These are phyloP conservation scores for Alliaria petiolata DNA, from an alignment of 345 rosid genomes.

Conservation along the genomic window DNA sequence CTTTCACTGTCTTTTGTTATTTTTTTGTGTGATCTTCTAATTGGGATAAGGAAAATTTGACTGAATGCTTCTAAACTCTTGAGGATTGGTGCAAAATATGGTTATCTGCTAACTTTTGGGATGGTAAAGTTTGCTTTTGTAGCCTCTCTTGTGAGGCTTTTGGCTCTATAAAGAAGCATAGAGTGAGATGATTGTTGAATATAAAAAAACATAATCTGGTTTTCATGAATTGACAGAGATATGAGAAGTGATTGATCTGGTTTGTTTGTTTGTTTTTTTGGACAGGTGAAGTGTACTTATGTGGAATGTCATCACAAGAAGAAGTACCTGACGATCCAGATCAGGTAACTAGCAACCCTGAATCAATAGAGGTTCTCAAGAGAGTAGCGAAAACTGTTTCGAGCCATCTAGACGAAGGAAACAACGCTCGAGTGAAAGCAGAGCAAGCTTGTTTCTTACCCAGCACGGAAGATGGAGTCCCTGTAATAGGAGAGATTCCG, in stretches of 20 bases:
- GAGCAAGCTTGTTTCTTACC: conserved; percentile 97
- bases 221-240: neutral
- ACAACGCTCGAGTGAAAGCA: conserved; percentile 56
- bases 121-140: neutral
- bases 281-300: conserved; percentile 82
- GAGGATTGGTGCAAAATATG: neutral
- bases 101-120: neutral
- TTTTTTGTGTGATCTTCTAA: too few relatives aligned
- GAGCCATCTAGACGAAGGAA: conserved; percentile 58
- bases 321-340: conserved; percentile 85
- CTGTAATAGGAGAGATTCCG: conserved; percentile 74
- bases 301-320: conserved; percentile 74
- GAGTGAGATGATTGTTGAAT: neutral
- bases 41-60: too few relatives aligned
- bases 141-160: neutral
- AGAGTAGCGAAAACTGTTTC: conserved; percentile 68
- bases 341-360: conserved; percentile 53
- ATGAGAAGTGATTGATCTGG: neutral
- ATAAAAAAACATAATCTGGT: too few relatives aligned
- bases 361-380: conserved; percentile 64
- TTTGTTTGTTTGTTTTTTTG: neutral
- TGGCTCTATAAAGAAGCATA: neutral
- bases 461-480: conserved; percentile 65
- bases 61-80: neutral
- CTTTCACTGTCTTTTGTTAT: too few relatives aligned